Percentiles rank a stretch among this genome's conserved stretches.
These are phyloP conservation scores for Ogataea glucozyma DNA, from an alignment of 805 yeast species.

Conservation along the genomic window DNA sequence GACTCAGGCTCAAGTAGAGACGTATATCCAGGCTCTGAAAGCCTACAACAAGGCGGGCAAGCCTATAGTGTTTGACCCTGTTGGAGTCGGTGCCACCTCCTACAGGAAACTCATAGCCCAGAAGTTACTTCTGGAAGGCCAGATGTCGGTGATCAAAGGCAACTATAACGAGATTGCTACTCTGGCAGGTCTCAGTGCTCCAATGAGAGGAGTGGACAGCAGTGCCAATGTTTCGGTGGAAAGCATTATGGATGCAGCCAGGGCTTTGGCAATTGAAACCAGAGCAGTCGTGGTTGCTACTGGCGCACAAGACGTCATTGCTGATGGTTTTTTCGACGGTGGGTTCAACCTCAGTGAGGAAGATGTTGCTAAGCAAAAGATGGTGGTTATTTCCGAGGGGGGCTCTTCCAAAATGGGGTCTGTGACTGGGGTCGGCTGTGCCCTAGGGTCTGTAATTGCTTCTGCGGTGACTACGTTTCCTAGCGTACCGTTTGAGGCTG, in stretches of 20 bases:
- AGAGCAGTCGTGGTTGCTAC: conserved; percentile 69
- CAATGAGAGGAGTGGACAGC: conserved; percentile 77
- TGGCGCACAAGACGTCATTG: conserved; percentile 57
- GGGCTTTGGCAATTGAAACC: conserved; percentile 48
- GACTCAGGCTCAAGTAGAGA: conserved; percentile 41
- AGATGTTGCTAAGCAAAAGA: conserved; percentile 28
- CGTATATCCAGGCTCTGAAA: conserved; percentile 51
- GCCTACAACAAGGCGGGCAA: conserved; percentile 56
- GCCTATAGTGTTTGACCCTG: conserved; percentile 85
- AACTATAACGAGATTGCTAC: conserved; percentile 77
- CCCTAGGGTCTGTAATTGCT: conserved; percentile 72
- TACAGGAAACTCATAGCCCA: conserved; percentile 53
- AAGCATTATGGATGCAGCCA: conserved; percentile 43
- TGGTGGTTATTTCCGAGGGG: conserved; percentile 43
- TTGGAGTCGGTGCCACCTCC: conserved; percentile 84
- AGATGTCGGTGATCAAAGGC: conserved; percentile 73
- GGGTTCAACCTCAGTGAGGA: conserved; percentile 19
- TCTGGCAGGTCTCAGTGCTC: conserved; percentile 48
- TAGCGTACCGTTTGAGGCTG: conserved; percentile 44
- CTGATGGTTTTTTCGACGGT: conserved; percentile 41
- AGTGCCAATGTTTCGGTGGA: conserved; percentile 19
- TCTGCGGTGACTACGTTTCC: conserved; percentile 52
- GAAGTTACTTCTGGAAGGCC: conserved; percentile 55
- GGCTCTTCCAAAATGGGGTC: conserved; percentile 63
- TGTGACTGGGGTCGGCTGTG: conserved; percentile 83